phyloP scores from a whole-genome alignment of 2,329 filamentous ascomycete species.

The Diaporthe caulivora region DNA sequence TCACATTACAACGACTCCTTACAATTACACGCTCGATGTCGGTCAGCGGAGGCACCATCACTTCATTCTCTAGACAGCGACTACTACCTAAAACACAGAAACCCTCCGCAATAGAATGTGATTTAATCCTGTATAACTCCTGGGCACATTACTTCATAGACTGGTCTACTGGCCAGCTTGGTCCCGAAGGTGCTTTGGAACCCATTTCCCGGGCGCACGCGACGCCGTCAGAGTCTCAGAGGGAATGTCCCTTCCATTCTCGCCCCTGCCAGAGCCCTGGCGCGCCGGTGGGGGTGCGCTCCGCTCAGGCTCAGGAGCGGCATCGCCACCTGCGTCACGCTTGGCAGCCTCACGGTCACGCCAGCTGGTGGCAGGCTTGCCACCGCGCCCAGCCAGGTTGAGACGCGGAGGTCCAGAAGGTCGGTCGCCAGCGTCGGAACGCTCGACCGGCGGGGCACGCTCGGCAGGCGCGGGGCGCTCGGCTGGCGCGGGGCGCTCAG shows the following conservation, averaged over 20 bases:
- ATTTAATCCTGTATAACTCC: conserved; percentile 32
- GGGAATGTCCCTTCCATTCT: conserved; percentile 56
- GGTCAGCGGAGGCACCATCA: conserved; percentile 21
- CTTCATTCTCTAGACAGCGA: conserved; percentile 35
- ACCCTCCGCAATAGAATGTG: conserved; percentile 32
- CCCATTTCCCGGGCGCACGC: conserved; percentile 69
- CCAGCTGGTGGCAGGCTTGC: conserved; percentile 63
- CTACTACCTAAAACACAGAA: conserved; percentile 35
- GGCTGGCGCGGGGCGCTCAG: neutral
- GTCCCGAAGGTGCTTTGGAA: conserved; percentile 58
- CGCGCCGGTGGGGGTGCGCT: conserved; percentile 51
- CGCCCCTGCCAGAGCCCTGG: conserved; percentile 56
- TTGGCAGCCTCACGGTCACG: conserved; percentile 70
- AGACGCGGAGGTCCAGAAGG: conserved; percentile 67
- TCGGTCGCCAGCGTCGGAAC: conserved; percentile 59
- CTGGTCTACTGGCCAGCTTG: conserved; percentile 35
- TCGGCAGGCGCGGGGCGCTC: conserved; percentile 13
- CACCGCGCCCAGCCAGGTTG: conserved; percentile 58
- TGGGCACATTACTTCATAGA: conserved; percentile 29
- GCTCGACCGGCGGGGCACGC: conserved; percentile 44
- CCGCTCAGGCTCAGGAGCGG: conserved; percentile 38
- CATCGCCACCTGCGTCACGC: conserved; percentile 45
- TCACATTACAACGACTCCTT: conserved; percentile 35
- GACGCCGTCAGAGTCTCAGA: conserved; percentile 65
- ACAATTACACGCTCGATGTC: conserved; percentile 29